These are phyloP conservation scores for Pseudodiploospora longispora DNA, from an alignment of 2,329 filamentous ascomycete genomes.

Conservation along the genomic window DNA sequence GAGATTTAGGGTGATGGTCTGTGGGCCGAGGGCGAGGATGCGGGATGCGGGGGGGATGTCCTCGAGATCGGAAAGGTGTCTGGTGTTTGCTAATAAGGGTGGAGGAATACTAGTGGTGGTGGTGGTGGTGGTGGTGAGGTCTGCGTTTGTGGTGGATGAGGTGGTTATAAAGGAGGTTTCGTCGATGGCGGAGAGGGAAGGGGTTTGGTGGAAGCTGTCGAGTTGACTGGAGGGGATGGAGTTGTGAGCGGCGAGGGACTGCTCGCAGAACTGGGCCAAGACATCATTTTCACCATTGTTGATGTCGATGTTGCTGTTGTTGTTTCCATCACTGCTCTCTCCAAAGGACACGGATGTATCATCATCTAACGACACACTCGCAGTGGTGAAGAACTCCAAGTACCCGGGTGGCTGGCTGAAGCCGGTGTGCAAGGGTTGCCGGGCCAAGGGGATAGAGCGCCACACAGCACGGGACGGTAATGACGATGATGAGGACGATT, in stretches of 20 bases:
- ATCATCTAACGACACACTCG: constrained; percentile 25
- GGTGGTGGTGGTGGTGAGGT: constrained; percentile 9
- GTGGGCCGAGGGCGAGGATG: constrained; percentile 60
- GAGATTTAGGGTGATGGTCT: constrained; percentile 74
- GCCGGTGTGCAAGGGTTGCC: constrained; percentile 39
- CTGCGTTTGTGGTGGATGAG: constrained; percentile 7
- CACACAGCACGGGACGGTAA: constrained; percentile 35
- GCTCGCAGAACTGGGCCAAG: constrained; percentile 64
- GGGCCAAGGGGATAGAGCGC: constrained; percentile 45
- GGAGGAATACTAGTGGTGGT: constrained; percentile 12
- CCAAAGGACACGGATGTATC: background rate
- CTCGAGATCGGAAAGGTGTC: constrained; percentile 46
- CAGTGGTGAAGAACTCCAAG: constrained; percentile 41
- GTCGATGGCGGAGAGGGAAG: constrained; percentile 2
- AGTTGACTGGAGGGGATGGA: constrained; percentile 57
- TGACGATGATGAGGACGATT: too few relatives aligned
- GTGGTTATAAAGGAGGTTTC: constrained; percentile 15
- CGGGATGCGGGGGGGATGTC: constrained; percentile 61
- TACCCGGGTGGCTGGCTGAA: constrained; percentile 42
- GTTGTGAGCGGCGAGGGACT: constrained; percentile 66
- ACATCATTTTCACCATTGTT: constrained; percentile 28
- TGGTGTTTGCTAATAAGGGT: constrained; percentile 18
- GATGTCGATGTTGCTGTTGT: constrained; percentile 8
- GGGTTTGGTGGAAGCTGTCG: constrained; percentile 16
- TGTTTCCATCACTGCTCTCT: background rate